A percentile compares a stretch with the other conserved stretches of the same genome.
These are phyloP conservation scores for Dictyostelium brefeldianum DNA, from an alignment of 78 protist genomes.

Conservation along the genomic window DNA sequence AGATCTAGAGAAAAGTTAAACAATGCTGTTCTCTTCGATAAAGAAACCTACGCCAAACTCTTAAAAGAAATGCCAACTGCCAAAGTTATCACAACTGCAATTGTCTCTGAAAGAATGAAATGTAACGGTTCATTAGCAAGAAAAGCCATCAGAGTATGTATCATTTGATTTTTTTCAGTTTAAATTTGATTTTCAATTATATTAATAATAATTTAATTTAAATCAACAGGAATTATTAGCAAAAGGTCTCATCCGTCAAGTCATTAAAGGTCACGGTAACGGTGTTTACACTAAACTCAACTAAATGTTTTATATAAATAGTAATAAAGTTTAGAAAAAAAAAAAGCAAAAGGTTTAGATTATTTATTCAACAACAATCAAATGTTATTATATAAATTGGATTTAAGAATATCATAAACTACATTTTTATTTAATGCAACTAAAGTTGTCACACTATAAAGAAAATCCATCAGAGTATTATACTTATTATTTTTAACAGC, in stretches of 20 bases:
- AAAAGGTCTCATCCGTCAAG: slow-evolving; percentile 90
- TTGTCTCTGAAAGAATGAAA: slow-evolving; percentile 92
- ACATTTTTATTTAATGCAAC: too few relatives aligned
- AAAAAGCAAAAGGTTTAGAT: too few relatives aligned
- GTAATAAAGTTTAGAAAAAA: too few relatives aligned
- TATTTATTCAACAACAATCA: too few relatives aligned
- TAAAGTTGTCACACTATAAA: too few relatives aligned
- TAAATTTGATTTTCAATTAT: too few relatives aligned
- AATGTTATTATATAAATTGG: too few relatives aligned
- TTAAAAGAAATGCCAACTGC: slow-evolving; percentile 87
- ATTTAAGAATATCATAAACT: too few relatives aligned
- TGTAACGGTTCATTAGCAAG: slow-evolving; percentile 94
- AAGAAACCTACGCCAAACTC: slow-evolving; percentile 88
- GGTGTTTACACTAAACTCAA: slow-evolving; percentile 89
- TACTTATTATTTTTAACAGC: too few relatives aligned
- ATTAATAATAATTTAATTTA: neutral
- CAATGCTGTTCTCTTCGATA: slow-evolving; percentile 91
- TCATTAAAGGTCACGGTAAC: slow-evolving; percentile 79
- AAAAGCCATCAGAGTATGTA: slow-evolving; percentile 85
- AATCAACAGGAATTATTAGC: slow-evolving; percentile 33
- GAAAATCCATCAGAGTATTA: too few relatives aligned
- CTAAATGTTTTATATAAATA: too few relatives aligned
- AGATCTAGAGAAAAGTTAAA: slow-evolving; percentile 93
- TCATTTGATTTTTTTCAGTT: too few relatives aligned
- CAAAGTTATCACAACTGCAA: slow-evolving; percentile 95